Evolutionary conservation across 208 protist species (phyloP).

Genomic region (Trypanosoma boissoni): DNA sequence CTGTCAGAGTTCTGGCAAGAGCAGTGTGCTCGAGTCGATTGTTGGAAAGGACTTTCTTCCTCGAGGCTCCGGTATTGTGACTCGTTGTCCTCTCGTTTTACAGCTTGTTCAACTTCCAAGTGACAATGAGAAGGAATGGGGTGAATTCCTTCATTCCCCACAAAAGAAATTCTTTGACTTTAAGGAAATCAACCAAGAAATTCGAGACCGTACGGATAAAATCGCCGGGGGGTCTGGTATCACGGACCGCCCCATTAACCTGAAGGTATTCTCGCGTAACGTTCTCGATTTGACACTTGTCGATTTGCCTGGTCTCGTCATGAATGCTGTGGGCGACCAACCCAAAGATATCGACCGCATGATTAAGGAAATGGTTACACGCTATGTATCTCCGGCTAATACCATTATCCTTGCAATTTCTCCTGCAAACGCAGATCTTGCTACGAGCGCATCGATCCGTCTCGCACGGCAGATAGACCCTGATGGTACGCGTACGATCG

Average conservation of each 20-base stretch:
- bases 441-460: constrained; percentile 98
- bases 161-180: constrained; percentile 95
- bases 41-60: constrained; percentile 99
- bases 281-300: constrained; percentile 99
- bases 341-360: constrained; percentile 96
- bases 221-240: constrained; percentile 95
- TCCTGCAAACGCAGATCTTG: constrained; percentile 99
- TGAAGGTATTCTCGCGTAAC: constrained; percentile 93
- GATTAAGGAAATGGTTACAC: constrained; percentile 97
- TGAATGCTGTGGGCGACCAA: constrained; percentile 98
- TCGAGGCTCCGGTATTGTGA: constrained; percentile 99
- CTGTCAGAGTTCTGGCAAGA: constrained; percentile 96
- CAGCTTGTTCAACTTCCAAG: constrained; percentile 94
- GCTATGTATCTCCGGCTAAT: constrained; percentile 96
- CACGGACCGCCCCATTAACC: constrained; percentile 95
- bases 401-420: constrained; percentile 99
- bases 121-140: constrained; percentile 65
- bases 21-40: constrained; percentile 99
- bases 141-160: constrained; percentile 88
- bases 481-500: constrained; percentile 96
- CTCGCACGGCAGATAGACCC: constrained; percentile 97
- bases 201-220: constrained; percentile 95
- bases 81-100: constrained; percentile 98
- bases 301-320: constrained; percentile 99
- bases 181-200: constrained; percentile 94